Percentiles rank a stretch among this genome's conserved stretches.
Evolutionary conservation across 179 eudicot species (phyloP).

Genomic region (Silene noctiflora): DNA sequence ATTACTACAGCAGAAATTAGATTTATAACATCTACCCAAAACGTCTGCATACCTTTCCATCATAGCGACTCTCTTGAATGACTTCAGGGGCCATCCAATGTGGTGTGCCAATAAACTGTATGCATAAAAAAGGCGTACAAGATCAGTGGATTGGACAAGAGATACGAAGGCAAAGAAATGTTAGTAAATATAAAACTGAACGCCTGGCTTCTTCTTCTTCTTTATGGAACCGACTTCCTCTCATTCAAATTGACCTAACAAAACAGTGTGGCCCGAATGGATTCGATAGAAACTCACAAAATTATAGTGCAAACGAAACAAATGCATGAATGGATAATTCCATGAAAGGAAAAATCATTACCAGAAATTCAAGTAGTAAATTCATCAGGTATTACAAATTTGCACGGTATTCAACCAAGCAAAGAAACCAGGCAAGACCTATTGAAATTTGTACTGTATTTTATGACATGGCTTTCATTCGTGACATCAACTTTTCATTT

Average conservation of each 20-base stretch:
- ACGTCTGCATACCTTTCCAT: constrained; percentile 70
- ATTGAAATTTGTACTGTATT: background rate
- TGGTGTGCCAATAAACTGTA: constrained; percentile 96
- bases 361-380: background rate
- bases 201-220: background rate
- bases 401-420: background rate
- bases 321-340: background rate
- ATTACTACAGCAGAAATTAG: background rate
- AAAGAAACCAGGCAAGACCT: background rate
- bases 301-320: background rate
- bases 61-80: constrained; percentile 97
- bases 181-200: background rate
- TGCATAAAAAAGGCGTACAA: constrained; percentile 14
- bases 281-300: background rate
- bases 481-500: background rate
- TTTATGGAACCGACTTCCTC: background rate
- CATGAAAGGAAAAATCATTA: background rate
- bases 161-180: background rate
- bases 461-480: background rate
- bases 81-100: constrained; percentile 99
- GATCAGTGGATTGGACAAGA: background rate
- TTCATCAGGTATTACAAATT: background rate
- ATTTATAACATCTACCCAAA: background rate
- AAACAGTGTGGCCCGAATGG: background rate
- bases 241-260: constrained; percentile 1